Conservation (phyloP, 176 grass and related monocot species). For the Themeda triandra region DNA sequence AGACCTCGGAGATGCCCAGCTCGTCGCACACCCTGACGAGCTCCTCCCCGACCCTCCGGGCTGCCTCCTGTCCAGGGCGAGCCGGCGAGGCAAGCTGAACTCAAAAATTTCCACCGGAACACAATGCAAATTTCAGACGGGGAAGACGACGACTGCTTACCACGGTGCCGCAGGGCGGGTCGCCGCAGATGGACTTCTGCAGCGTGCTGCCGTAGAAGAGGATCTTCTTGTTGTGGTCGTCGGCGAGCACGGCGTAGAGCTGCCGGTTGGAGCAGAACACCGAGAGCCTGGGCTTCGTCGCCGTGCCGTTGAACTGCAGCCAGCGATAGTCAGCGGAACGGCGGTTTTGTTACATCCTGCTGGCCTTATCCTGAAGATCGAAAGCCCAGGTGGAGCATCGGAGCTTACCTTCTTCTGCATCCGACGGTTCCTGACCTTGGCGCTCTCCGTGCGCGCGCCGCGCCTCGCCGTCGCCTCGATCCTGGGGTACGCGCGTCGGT, state of each 20-base stretch:
- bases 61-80: constrained; percentile 49
- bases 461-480: constrained; percentile 63
- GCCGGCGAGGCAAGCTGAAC: neutral
- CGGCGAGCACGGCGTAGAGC: constrained; percentile 83
- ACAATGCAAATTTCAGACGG: neutral
- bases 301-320: constrained; percentile 75
- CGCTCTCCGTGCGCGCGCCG: constrained; percentile 55
- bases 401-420: constrained; percentile 66
- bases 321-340: neutral
- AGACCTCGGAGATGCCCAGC: constrained; percentile 67
- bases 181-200: constrained; percentile 67
- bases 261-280: constrained; percentile 88
- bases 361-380: neutral
- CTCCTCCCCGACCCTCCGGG: constrained; percentile 72
- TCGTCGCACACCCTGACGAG: constrained; percentile 60
- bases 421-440: constrained; percentile 78
- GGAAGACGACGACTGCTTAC: constrained; percentile 20
- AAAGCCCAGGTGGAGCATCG: neutral
- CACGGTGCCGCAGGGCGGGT: constrained; percentile 39
- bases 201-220: constrained; percentile 85
- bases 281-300: constrained; percentile 71
- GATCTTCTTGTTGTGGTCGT: constrained; percentile 80
- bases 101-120: neutral
- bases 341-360: neutral
- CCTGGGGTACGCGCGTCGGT: constrained; percentile 29